Evolutionary conservation across 140 eudicot species (phyloP), one percentile per base, ranked within the genome.

Genomic region (Senecio squalidus): DNA sequence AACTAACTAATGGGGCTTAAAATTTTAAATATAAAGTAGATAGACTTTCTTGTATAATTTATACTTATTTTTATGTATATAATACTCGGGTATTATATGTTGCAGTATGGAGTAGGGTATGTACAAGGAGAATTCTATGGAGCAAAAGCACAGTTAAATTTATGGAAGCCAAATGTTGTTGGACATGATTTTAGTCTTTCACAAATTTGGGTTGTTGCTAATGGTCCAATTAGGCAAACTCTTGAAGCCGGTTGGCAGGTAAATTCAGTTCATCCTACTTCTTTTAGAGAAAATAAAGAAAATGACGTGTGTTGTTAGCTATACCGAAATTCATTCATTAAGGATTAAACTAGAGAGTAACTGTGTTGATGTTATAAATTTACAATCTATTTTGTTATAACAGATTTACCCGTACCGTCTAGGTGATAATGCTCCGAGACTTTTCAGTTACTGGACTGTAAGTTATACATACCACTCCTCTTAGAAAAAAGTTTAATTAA

Each of bases 201-300:
- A 41, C 96, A 88, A 64, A 36, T 88, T 43, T 88, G 95, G 96
- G 82, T 84, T 25, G 64, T 77, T 16, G 54, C 80, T 22, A 80
- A 85, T 14, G 60, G 71, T 23, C 47, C 80, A 14, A 47, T 67
- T 66, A 55, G 69, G 79, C 9, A 85, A 85, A 84, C 88, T 33
- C 63, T 88, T 72, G 95, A 88, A 84, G 88, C 95, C 60, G 96
- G 96, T 64, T 88, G 91, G 96, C 94, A 79, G 80, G 96, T 58
- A 86, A 16, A 31, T 10, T 41, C 17, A 0, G 29, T 27, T 14
- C 5, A 21, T 48, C 9, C 27, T 47, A 4, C 3, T 17, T 47
- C 3, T n/a, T n/a, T n/a, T n/a, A n/a, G n/a, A n/a, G n/a, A n/a
- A n/a, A n/a, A n/a, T n/a, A n/a, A n/a, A n/a, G n/a, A n/a, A n/a